Evolutionary conservation across 352 stramenopile genomes (phyloP).

Genomic region (Pythium chondricola): DNA sequence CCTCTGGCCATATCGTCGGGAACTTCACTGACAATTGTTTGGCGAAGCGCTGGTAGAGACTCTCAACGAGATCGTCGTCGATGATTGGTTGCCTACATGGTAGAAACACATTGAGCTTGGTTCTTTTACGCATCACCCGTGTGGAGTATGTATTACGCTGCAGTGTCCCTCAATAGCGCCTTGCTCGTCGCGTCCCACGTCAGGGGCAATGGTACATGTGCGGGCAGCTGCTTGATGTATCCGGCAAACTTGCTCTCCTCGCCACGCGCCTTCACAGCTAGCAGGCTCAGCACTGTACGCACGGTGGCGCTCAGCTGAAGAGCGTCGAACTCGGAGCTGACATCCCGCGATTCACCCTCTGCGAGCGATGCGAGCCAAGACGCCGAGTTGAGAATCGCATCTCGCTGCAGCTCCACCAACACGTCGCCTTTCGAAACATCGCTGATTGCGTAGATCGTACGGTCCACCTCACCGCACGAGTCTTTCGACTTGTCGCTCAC

Average conservation of each 20-base stretch:
- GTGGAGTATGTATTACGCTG: slow-evolving; percentile 29
- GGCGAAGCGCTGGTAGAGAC: slow-evolving; percentile 34
- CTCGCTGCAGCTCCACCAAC: slow-evolving; percentile 33
- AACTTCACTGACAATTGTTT: slow-evolving; percentile 30
- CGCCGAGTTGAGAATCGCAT: slow-evolving; percentile 41
- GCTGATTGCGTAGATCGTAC: slow-evolving; percentile 40
- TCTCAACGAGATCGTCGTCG: slow-evolving; percentile 48
- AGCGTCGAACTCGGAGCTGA: slow-evolving; percentile 22
- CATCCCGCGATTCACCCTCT: slow-evolving; percentile 1
- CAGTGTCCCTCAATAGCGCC: slow-evolving; percentile 38
- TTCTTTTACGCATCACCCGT: background rate
- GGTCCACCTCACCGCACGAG: slow-evolving; percentile 27
- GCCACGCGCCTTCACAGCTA: slow-evolving; percentile 32
- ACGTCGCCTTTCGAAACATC: slow-evolving; percentile 22
- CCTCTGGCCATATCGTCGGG: slow-evolving; percentile 30
- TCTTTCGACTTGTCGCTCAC: slow-evolving; percentile 16
- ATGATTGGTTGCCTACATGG: slow-evolving; percentile 34
- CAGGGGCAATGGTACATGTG: slow-evolving; percentile 39
- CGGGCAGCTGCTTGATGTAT: slow-evolving; percentile 58
- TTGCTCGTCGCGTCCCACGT: slow-evolving; percentile 26
- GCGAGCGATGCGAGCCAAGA: slow-evolving; percentile 26
- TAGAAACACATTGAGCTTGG: background rate
- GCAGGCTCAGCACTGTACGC: slow-evolving; percentile 36
- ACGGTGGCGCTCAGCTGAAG: slow-evolving; percentile 41
- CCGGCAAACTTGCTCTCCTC: slow-evolving; percentile 37